Base-by-base conservation (phyloP, 257 asterid species). In the Gentiana dahurica region DNA sequence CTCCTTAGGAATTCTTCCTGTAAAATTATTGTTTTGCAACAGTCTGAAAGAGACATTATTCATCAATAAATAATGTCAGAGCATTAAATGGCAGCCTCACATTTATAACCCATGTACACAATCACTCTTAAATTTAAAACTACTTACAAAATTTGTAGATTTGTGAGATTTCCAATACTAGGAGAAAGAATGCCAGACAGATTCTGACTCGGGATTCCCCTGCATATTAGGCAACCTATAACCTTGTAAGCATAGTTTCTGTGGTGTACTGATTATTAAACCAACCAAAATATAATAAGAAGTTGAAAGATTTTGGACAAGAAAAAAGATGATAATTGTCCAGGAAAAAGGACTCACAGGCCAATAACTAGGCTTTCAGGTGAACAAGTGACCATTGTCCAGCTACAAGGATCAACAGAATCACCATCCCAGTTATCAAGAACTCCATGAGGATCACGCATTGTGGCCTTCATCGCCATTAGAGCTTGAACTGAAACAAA, bases 381-480 rank as follows among this genome's bases (percentile, higher is more conserved):
- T 36, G 95, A 87, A 66, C 98, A 91, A 60, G 98, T 91, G 64
- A 91, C 81, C 98, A 91, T 87, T 37, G 96, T 76, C 98, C 98
- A 91, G 75, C 97, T 85, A 83, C 98, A 91, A 35, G 98, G 98
- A 78, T 91, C 98, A 71, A 91, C 98, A 4, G 97, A 84, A 64
- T 82, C 79, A 49, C 85, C 86, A 81, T 91, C 98, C 98, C 98
- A 91, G 61, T 83, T 85, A 38, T 91, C 95, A 74, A 91, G 97
- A 57, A 91, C 94, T 49, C 97, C 94, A 69, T 73, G 87, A 54
- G 98, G 96, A 81, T 91, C 98, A 79, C 72, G 75, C 61, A 91
- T 60, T 38, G 77, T 79, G 71, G 70, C 60, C 75, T 85, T 91
- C 66, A 91, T 77, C 12, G 81, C 84, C 85, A 91, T 85, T 55